phyloP scores from a whole-genome alignment of 225 moss, liverwort and hornwort genomes.

The Marchantia polymorpha region DNA sequence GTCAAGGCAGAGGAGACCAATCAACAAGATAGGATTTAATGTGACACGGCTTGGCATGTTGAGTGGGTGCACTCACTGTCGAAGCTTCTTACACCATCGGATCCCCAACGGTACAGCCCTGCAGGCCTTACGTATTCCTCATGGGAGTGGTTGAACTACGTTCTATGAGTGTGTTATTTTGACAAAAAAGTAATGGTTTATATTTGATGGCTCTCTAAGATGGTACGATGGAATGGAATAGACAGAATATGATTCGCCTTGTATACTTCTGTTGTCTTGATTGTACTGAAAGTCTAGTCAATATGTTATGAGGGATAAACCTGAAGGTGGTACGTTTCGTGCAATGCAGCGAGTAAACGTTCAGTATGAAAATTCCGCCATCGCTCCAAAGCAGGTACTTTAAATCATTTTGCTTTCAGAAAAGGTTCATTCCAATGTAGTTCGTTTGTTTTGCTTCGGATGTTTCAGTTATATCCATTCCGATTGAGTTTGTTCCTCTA shows the following conservation, averaged over 20 bases:
- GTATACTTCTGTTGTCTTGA: too few relatives aligned
- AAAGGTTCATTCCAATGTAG: too few relatives aligned
- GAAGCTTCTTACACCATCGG: constrained; percentile 70
- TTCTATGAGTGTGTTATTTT: too few relatives aligned
- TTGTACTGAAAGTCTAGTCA: too few relatives aligned
- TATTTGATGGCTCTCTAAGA: too few relatives aligned
- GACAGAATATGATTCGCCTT: too few relatives aligned
- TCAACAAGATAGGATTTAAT: constrained; percentile 68
- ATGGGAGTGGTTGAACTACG: too few relatives aligned
- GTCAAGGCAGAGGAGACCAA: constrained; percentile 55
- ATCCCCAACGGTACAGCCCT: constrained; percentile 56
- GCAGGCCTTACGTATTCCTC: too few relatives aligned
- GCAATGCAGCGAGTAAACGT: constrained; percentile 74
- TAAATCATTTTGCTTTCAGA: too few relatives aligned
- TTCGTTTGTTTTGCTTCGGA: too few relatives aligned
- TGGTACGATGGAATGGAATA: too few relatives aligned
- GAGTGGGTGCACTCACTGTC: constrained; percentile 72
- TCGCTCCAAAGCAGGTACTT: constrained; percentile 55
- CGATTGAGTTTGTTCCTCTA: neutral
- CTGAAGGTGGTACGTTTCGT: neutral
- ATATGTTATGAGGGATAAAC: neutral
- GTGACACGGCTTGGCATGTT: constrained; percentile 80
- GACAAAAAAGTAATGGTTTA: too few relatives aligned
- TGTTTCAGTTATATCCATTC: neutral
- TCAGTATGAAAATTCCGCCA: constrained; percentile 55